These are phyloP conservation scores for Rhizodiscina lignyota DNA, from an alignment of 495 filamentous ascomycete genomes.

Conservation along the genomic window DNA sequence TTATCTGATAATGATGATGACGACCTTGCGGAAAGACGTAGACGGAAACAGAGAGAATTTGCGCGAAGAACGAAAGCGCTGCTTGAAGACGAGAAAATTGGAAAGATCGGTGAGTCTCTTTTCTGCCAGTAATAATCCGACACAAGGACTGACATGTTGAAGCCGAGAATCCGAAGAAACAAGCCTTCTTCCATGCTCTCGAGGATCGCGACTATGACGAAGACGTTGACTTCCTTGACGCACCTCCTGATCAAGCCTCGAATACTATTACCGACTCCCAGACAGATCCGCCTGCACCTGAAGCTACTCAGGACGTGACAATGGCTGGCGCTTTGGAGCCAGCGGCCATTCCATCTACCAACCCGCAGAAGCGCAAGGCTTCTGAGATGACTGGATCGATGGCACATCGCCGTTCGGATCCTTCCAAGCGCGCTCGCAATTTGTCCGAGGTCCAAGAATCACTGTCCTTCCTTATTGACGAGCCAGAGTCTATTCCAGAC, in stretches of 20 bases:
- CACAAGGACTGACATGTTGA: constrained; percentile 1
- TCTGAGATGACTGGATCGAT: no score
- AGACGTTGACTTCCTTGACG: no score
- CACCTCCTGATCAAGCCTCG: no score
- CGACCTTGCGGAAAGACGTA: constrained; percentile 54
- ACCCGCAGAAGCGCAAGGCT: no score
- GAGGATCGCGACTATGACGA: constrained; percentile 71
- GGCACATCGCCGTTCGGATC: no score
- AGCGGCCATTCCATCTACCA: no score
- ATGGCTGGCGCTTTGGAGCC: no score
- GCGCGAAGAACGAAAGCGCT: constrained; percentile 83
- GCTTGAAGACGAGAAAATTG: constrained; percentile 77
- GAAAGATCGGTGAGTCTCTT: constrained; percentile 42
- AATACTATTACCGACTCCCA: no score
- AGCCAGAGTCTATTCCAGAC: constrained; percentile 39
- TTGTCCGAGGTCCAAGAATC: constrained; percentile 65
- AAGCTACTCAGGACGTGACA: no score
- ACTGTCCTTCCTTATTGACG: constrained; percentile 66
- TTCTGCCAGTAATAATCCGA: neutral
- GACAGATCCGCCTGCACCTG: no score
- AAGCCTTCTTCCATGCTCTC: constrained; percentile 76
- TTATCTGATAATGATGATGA: constrained; percentile 72
- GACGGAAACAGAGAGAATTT: constrained; percentile 74
- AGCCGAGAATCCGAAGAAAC: constrained; percentile 71
- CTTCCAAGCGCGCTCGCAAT: no score